Base-by-base conservation (phyloP, 2,329 filamentous ascomycete species). In the Atkinsonella hypoxylon region DNA sequence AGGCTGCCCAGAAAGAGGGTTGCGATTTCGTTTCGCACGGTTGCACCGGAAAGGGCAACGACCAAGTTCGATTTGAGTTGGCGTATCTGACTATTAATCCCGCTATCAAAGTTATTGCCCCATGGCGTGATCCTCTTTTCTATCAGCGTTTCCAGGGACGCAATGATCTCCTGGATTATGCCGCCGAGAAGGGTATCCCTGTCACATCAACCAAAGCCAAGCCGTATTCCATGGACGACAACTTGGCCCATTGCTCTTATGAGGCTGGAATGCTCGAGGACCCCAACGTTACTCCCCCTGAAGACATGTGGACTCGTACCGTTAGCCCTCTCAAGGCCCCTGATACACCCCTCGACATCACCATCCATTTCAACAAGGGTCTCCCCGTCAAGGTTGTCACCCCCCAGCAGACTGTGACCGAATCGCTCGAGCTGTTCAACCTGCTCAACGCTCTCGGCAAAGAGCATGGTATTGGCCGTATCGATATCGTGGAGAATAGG, bases 1-100 rank as follows among this genome's bases (percentile, higher is more conserved):
- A 57, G 7, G 61, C 56, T 41, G 68, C 70, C 2, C 31, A 70
- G 45, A 51, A 67, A 32, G 30, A 49, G 36, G 18, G 31, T 1
- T 49, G 47, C n/a, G 40, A 36, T n/a, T 43, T 44, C 26, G 31
- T 49, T 34, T 43, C 39, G 39, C 47, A 49, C 34, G 40, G 40
- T 18, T 49, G 47, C 47, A 49, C 47, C 11, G 47, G 47, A 49
- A 49, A 49, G 31, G 47, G 47, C 30, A 36, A 36, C 34, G 34
- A 36, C 34, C 34, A 36, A 15, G 12, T 15, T 15, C 34, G 34
- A 15, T 36, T 36, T 9, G 34, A 49, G 40, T 30, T 49, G 30
- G 40, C 47, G 18, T 49, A 44, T 22, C 26, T 43, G 40, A 38
- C 47, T 40, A 43, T 43, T 20, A 43, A 49, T 11, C 47, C 47